phyloP scores from a whole-genome alignment of 2,329 filamentous ascomycete genomes.

The Cytospora leucostoma region DNA sequence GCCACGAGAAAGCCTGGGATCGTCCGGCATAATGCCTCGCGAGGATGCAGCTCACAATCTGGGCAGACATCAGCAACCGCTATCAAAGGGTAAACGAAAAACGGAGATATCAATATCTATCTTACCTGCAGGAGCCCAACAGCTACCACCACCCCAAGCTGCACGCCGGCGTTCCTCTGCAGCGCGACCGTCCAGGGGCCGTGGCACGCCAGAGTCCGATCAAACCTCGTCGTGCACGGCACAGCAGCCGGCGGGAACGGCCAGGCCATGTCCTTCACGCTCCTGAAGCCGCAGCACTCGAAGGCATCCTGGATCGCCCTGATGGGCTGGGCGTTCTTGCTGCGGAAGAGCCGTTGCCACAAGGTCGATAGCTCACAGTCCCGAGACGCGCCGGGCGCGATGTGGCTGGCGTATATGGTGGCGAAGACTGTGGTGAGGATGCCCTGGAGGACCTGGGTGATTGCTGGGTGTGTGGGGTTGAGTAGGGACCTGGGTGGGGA shows the following conservation, averaged over 20 bases:
- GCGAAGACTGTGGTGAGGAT: slow-evolving; percentile 47
- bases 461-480: slow-evolving; percentile 35
- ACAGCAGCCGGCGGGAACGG: slow-evolving; percentile 52
- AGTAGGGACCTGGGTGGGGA: slow-evolving; percentile 26
- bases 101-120: neutral
- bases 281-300: slow-evolving; percentile 66
- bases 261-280: slow-evolving; percentile 60
- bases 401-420: slow-evolving; percentile 43
- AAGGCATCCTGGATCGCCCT: slow-evolving; percentile 65
- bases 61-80: neutral
- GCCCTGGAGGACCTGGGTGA: slow-evolving; percentile 46
- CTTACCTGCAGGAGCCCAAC: slow-evolving; percentile 59
- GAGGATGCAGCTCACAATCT: slow-evolving; percentile 18
- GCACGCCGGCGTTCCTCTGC: slow-evolving; percentile 53
- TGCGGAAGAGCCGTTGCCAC: slow-evolving; percentile 58
- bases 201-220: slow-evolving; percentile 50
- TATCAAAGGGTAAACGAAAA: neutral
- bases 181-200: slow-evolving; percentile 58
- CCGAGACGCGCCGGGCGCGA: slow-evolving; percentile 37
- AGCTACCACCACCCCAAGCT: slow-evolving; percentile 55
- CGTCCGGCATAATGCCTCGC: slow-evolving; percentile 7
- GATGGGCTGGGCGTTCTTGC: slow-evolving; percentile 53
- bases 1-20: slow-evolving; percentile 5
- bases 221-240: slow-evolving; percentile 49
- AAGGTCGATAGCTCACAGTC: slow-evolving; percentile 57